These are phyloP conservation scores for Claviceps fusiformis DNA, from an alignment of 2,329 filamentous ascomycete species.

Conservation along the genomic window DNA sequence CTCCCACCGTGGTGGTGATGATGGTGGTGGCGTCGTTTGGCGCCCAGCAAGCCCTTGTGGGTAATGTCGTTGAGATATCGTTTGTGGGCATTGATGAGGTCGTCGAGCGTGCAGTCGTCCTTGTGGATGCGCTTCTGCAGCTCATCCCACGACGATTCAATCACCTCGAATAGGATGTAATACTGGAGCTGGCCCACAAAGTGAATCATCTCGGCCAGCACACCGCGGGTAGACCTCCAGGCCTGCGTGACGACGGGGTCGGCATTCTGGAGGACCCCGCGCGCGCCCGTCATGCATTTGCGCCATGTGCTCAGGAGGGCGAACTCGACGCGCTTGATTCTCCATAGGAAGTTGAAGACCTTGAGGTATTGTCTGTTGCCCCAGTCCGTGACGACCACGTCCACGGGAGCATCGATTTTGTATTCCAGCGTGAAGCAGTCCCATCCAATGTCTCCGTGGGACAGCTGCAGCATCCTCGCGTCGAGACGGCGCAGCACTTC, in stretches of 20 bases:
- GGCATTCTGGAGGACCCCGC: constrained; percentile 73
- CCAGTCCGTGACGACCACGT: constrained; percentile 94
- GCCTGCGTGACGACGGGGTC: constrained; percentile 56
- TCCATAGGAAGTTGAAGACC: constrained; percentile 98
- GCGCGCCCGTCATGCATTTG: constrained; percentile 85
- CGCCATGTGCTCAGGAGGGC: constrained; percentile 84
- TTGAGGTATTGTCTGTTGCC: constrained; percentile 94
- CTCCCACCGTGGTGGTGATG: constrained; percentile 13
- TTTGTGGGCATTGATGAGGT: constrained; percentile 83
- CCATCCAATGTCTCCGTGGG: constrained; percentile 95
- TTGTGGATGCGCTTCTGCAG: constrained; percentile 71
- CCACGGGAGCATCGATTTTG: constrained; percentile 90
- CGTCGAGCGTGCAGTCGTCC: constrained; percentile 83
- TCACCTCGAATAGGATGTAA: constrained; percentile 97
- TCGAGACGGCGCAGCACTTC: constrained; percentile 87
- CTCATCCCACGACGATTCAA: constrained; percentile 89
- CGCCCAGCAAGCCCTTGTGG: constrained; percentile 84
- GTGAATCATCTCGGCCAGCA: constrained; percentile 94
- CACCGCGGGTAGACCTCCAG: constrained; percentile 83
- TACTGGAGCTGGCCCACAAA: constrained; percentile 96
- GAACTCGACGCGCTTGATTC: constrained; percentile 95
- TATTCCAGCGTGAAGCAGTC: constrained; percentile 98
- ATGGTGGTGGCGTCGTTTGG: constrained; percentile 30
- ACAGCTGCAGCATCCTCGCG: constrained; percentile 94
- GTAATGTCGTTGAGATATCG: constrained; percentile 89